Percentiles rank a stretch among this genome's conserved stretches.
Evolutionary conservation across 1,284 basidiomycete genomes (phyloP).

Genomic region (Naganishia sp.): DNA sequence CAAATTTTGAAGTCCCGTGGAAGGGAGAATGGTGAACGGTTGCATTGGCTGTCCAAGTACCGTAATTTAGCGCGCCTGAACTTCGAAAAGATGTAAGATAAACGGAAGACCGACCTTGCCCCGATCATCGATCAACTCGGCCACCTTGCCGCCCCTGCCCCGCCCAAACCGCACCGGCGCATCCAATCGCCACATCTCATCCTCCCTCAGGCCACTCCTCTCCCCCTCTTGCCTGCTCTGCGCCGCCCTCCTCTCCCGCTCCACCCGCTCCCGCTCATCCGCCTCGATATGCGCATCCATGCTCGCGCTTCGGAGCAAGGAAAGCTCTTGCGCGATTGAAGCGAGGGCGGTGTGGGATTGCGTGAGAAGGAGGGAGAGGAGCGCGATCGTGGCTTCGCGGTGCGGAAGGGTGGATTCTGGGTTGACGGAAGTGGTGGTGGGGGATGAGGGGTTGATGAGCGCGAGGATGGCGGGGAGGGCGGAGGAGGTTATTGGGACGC

Average conservation of each 20-base stretch:
- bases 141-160: conserved; percentile 52
- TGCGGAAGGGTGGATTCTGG: conserved; percentile 62
- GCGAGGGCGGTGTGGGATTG: conserved; percentile 70
- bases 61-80: not conserved
- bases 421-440: conserved; percentile 57
- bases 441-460: conserved; percentile 57
- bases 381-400: conserved; percentile 67
- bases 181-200: conserved; percentile 78
- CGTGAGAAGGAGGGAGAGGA: conserved; percentile 72
- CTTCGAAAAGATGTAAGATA: not conserved
- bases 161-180: conserved; percentile 46
- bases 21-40: conserved; percentile 88
- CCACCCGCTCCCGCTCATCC: conserved; percentile 30
- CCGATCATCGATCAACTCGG: conserved; percentile 68
- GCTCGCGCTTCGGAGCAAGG: conserved; percentile 64
- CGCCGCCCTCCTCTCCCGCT: conserved; percentile 28
- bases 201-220: conserved; percentile 46
- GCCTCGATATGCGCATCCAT: conserved; percentile 42
- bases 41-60: conserved; percentile 63
- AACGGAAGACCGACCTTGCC: conserved; percentile 65
- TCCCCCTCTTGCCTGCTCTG: conserved; percentile 28
- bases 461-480: conserved; percentile 42
- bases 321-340: conserved; percentile 71
- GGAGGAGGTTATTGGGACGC: conserved; percentile 36
- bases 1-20: conserved; percentile 55